phyloP scores from a whole-genome alignment of 23 red algal species.

The Cyanidiococcus yangmingshanensis region DNA sequence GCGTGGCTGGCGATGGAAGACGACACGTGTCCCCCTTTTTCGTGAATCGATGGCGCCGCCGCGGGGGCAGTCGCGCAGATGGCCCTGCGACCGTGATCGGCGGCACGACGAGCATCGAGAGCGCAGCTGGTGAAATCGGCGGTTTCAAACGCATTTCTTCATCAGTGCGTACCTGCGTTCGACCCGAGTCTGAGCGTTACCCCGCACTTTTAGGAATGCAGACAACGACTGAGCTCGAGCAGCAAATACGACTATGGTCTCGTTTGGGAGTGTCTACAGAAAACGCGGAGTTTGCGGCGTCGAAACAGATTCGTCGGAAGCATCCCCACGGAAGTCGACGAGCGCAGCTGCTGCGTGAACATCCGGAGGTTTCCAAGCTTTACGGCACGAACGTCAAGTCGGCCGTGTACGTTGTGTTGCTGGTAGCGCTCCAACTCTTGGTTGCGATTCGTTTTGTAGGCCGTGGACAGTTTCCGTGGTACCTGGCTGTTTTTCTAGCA shows the following conservation, averaged over 20 bases:
- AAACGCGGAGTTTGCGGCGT: conserved; percentile 6
- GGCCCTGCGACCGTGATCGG: no score
- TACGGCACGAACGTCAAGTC: conserved; percentile 53
- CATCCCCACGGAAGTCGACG: conserved; percentile 88
- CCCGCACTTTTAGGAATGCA: no score
- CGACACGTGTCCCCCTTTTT: no score
- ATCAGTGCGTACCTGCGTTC: no score
- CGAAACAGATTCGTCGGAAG: conserved; percentile 16
- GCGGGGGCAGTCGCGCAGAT: no score
- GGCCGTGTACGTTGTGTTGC: conserved; percentile 41
- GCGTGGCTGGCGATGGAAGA: no score
- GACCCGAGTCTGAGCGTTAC: no score
- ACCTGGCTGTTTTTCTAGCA: conserved; percentile 27
- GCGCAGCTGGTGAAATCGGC: no score
- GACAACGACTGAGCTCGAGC: no score
- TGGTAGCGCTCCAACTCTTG: conserved; percentile 49
- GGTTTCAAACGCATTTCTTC: no score
- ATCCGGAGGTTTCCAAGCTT: conserved; percentile 69
- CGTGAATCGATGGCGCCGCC: no score
- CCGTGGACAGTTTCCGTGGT: conserved; percentile 23
- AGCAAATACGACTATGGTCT: background rate
- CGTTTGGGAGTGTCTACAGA: conserved; percentile 1
- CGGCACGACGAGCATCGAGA: no score
- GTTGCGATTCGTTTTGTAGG: conserved; percentile 29
- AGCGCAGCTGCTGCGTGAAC: conserved; percentile 52